A percentile compares a stretch with the other conserved stretches of the same genome.
Conservation (phyloP, 495 filamentous ascomycete genomes). For the Acidiella bohemica region DNA sequence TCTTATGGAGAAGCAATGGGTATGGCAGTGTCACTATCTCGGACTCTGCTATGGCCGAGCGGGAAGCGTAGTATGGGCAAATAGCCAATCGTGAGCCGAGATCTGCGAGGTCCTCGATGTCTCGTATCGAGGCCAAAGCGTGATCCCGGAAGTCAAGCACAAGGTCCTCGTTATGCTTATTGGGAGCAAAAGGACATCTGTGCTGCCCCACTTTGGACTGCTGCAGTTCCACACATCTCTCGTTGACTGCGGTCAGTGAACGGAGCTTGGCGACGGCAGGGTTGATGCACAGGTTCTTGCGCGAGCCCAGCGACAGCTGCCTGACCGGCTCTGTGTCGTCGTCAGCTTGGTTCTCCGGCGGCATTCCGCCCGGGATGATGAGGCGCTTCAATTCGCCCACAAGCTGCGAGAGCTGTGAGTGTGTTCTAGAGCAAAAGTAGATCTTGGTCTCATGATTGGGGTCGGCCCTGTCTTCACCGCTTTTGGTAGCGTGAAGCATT, state of each 20-base stretch:
- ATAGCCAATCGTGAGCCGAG: conserved; percentile 68
- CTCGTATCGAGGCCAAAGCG: conserved; percentile 67
- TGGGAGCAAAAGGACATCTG: conserved; percentile 69
- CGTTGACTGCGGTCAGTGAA: conserved; percentile 76
- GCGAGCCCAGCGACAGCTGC: conserved; percentile 75
- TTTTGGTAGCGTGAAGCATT: conserved; percentile 29
- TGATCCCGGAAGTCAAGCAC: conserved; percentile 80
- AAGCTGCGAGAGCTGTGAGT: conserved; percentile 90
- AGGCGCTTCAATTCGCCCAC: conserved; percentile 81
- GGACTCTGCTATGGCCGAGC: conserved; percentile 64
- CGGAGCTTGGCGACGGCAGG: conserved; percentile 57
- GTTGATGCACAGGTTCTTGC: conserved; percentile 91
- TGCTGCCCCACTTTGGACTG: conserved; percentile 52
- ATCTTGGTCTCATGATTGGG: conserved; percentile 44
- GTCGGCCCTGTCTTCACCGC: conserved; percentile 40
- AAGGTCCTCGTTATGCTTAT: conserved; percentile 54
- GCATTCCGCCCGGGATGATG: conserved; percentile 50
- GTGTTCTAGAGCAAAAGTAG: conserved; percentile 88
- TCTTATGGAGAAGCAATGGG: conserved; percentile 76
- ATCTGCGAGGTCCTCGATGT: conserved; percentile 80
- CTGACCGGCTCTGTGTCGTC: conserved; percentile 41
- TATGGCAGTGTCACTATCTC: conserved; percentile 95
- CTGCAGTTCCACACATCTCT: conserved; percentile 85
- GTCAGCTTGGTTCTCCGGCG: conserved; percentile 37
- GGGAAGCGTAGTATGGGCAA: conserved; percentile 92